Evolutionary conservation across 169 alveolate species (phyloP).

Genomic region (Plasmodium ovale): DNA sequence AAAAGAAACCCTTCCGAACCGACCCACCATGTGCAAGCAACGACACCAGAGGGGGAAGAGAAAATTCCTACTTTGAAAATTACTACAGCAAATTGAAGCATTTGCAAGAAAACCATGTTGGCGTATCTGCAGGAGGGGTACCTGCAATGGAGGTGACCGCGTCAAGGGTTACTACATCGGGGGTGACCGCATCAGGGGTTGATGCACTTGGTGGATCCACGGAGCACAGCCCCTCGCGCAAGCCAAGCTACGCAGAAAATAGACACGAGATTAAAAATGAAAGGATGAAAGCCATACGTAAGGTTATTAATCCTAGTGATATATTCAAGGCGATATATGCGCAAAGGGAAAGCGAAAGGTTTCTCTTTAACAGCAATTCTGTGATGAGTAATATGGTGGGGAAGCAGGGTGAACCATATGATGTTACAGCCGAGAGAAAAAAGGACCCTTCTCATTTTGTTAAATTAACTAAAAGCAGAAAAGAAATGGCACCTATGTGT

Average conservation of each 20-base stretch:
- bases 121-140: not conserved
- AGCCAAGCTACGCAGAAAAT: not conserved
- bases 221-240: not conserved
- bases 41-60: not conserved
- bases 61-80: constrained; percentile 14
- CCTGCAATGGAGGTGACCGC: not conserved
- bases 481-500: no score
- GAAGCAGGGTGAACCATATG: not conserved
- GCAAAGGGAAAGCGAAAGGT: constrained; percentile 28
- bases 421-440: not conserved
- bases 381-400: not conserved
- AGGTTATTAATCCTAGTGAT: not conserved
- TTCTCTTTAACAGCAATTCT: constrained; percentile 52
- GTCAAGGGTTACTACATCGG: not conserved
- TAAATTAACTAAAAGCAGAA: no score
- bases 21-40: not conserved
- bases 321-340: not conserved
- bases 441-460: no score
- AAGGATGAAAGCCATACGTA: not conserved
- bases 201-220: not conserved
- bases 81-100: constrained; percentile 1
- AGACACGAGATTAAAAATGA: not conserved
- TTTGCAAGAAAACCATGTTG: not conserved
- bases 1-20: not conserved
- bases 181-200: not conserved